Evolutionary conservation across 495 filamentous ascomycete species (phyloP), one percentile per base, ranked within the genome.

Genomic region (Hyaloscypha variabilis): DNA sequence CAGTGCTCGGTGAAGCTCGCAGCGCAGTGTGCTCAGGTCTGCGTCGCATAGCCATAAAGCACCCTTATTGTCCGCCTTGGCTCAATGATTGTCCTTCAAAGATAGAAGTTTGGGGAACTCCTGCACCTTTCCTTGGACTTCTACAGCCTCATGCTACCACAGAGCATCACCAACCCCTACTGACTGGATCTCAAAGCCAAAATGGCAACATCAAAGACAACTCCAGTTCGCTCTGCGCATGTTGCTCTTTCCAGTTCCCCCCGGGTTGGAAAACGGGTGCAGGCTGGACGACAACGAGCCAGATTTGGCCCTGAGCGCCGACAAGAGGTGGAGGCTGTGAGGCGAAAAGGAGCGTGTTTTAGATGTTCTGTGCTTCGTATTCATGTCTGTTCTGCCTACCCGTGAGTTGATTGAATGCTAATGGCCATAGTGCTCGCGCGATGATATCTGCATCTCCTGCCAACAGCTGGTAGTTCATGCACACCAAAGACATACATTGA

Each of bases 381-480:
- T 13, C 36, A 25, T 24, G 62, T 64, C 0, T 23, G 62, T 31
- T 5, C 14, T 30, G 25, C 4, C 5, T 6, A 11, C 21, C 42
- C 52, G 31, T 24, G 6, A 56, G 28, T 5, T 3, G 14, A 13
- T 24, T 23, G 29, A 23, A 17, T 60, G 26, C 31, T 55, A 17
- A 55, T 1, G 25, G 3, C 6, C 31, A 29, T 26, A 64, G 62
- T 64, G 62, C 4, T 58, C 53, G 13, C 14, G 25, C 51, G 24
- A 64, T 58, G 28, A 58, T n/a, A 29, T 50, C 28, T 64, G 62
- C 25, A 21, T n/a, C n/a, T 24, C 62, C 13, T 64, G 62, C 28
- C 3, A 57, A 21, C 21, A 64, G 23, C 29, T 64, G 24, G 54
- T 39, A 30, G 24, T 64, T 14, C 62, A 51, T 30, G 23, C 23